These are phyloP conservation scores for Aureobasidium sp. DNA, from an alignment of 2,329 filamentous ascomycete genomes.

Conservation along the genomic window DNA sequence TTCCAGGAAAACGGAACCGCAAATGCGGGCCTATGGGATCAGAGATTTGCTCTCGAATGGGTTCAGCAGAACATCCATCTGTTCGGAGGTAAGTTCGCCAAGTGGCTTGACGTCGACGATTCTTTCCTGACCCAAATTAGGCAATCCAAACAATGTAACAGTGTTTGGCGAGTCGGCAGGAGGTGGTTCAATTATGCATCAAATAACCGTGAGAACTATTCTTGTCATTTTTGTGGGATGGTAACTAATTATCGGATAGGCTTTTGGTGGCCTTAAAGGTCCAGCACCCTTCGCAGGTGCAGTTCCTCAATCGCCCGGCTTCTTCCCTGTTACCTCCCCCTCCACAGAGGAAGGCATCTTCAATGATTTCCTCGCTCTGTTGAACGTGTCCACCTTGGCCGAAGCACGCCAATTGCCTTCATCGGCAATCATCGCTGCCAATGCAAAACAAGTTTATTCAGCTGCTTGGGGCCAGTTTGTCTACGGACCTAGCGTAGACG, in stretches of 20 bases:
- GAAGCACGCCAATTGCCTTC: conserved; percentile 35
- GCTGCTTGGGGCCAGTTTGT: conserved; percentile 37
- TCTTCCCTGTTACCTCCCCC: conserved; percentile 27
- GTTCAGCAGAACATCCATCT: conserved; percentile 44
- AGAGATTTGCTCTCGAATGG: conserved; percentile 50
- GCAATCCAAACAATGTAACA: conserved; percentile 30
- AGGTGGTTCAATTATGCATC: conserved; percentile 46
- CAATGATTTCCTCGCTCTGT: conserved; percentile 30
- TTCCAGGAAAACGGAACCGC: conserved; percentile 35
- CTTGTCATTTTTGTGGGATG: neutral
- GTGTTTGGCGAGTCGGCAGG: conserved; percentile 45
- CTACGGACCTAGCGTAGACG: conserved; percentile 41
- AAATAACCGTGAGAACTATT: conserved; percentile 36
- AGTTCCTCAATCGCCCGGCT: conserved; percentile 39
- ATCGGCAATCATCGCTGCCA: conserved; percentile 33
- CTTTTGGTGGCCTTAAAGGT: conserved; percentile 39
- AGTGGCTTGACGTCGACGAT: neutral
- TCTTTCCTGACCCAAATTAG: neutral
- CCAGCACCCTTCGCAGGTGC: conserved; percentile 36
- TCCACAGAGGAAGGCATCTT: conserved; percentile 31
- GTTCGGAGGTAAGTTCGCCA: conserved; percentile 44
- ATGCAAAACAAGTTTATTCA: conserved; percentile 32
- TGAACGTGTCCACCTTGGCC: conserved; percentile 36
- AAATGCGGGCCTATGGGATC: conserved; percentile 45
- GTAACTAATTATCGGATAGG: conserved; percentile 10